Base-by-base conservation (phyloP, 108 stramenopile genomes). In the Heterococcus sp. region DNA sequence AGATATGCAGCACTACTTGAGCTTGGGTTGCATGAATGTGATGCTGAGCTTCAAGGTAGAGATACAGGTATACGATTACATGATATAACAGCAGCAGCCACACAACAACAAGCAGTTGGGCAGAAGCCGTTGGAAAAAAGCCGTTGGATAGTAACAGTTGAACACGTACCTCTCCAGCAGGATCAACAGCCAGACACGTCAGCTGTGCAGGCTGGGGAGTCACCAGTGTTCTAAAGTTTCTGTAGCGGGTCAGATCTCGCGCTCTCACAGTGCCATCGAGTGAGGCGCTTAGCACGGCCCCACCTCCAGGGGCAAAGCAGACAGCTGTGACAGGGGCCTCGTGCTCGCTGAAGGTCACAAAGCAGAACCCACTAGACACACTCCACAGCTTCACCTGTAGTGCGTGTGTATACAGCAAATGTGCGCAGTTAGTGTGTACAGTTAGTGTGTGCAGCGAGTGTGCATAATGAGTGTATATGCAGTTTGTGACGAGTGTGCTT, bases 241-340 rank as follows among this genome's bases (percentile, higher is more conserved):
- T 87, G 73, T 99, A 99, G 35, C 99, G 89, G 93, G 71, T 90
- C 30, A 99, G 79, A 82, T 99, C 99, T 76, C 96, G 94, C 0
- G 96, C 97, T 66, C 94, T 89, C 27, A 99, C 96, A 14, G 96
- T 98, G 64, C 97, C 96, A 82, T 98, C 99, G 71, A 97, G 83
- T 73, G 93, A 93, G 3, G 96, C 89, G 40, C 88, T 91, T 30
- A 98, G 76, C 0, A 99, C 94, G 2, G 74, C 68, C 26, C 84
- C 85, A 21, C 70, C 73, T 90, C 81, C 71, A 92, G 93, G 65
- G 40, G 71, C 46, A 94, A 93, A 88, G 93, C 96, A 68, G 79
- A 95, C 91, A 14, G 92, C 94, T 27, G 95, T 96, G 0, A 99
- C 88, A 0, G 97, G 93, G 3, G 96, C 97, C 35, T 92, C 91